Evolutionary conservation across 208 protist species (phyloP), one percentile per base, ranked within the genome.

Genomic region (Acanthamoeba polyphaga): DNA sequence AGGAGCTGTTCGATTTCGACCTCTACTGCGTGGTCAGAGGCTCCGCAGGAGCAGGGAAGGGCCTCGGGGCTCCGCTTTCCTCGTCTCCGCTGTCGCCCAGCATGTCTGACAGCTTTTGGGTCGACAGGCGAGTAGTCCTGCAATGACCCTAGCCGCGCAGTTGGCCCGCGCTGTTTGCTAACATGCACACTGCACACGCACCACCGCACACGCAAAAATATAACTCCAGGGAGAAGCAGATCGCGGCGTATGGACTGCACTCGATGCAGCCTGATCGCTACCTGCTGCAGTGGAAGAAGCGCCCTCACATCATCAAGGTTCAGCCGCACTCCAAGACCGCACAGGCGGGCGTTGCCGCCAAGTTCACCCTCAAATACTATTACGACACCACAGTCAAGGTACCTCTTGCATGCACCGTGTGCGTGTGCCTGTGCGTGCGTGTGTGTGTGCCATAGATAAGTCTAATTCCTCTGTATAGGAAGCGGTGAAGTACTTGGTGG

Each of bases 311-410:
- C 60, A 70, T 91, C 84, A 91, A 91, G 34, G 84, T 91, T 32
- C 84, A 91, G 68, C 51, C 49, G 29, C 84, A 91, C 60, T 24
- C 84, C 22, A 91, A 91, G 84, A 68, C 29, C 84, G 34, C 43
- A 8, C 60, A 66, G 34, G 17, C 53, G 51, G 84, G 60, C 29
- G 29, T 74, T 32, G 66, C 60, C n/a, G 43, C 84, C 34, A 91
- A 64, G 60, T 72, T 51, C 19, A 91, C 84, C 8, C 53, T 91
- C 58, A 91, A 91, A n/a, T 91, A 91, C 43, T 91, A 72, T n/a
- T 91, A 91, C 43, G 84, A 91, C 7, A 91, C 84, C 19, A 91
- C 84, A 9, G 84, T 70, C 84, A 91, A 84, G 46, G 74, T 84
- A 10, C 72, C 5, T 15, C 70, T 80, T 80, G 6, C 46, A 13